Conservation (phyloP, 306 rosid genomes). For the Abrus precatorius region DNA sequence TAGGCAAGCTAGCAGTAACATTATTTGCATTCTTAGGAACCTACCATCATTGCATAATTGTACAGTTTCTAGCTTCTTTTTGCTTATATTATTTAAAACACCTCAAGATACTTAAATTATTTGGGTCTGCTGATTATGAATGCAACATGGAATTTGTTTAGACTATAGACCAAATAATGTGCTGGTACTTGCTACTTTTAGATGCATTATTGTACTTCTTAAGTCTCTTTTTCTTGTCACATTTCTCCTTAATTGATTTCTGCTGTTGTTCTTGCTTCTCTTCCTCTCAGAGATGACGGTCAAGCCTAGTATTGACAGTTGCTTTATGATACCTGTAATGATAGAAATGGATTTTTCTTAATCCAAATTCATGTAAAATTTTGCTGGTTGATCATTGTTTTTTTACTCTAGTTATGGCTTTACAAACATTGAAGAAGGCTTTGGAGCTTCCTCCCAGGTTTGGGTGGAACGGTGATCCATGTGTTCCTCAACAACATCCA, state of each 20-base stretch:
- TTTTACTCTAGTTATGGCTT: conserved; percentile 78
- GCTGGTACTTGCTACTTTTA: conserved; percentile 38
- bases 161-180: conserved; percentile 29
- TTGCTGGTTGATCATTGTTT: conserved; percentile 45
- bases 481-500: conserved; percentile 98
- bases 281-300: background rate
- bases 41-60: conserved; percentile 19
- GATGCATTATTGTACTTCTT: conserved; percentile 46
- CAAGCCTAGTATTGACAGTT: conserved; percentile 25
- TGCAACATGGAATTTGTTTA: conserved; percentile 33
- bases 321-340: conserved; percentile 14
- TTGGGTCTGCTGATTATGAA: conserved; percentile 27
- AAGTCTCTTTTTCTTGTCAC: conserved; percentile 17
- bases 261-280: conserved; percentile 30
- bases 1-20: conserved; percentile 33
- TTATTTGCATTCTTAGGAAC: conserved; percentile 19
- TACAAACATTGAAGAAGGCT: conserved; percentile 75
- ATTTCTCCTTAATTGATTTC: conserved; percentile 20
- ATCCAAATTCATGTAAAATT: conserved; percentile 32
- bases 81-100: conserved; percentile 14
- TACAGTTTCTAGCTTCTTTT: conserved; percentile 30
- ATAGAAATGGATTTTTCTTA: background rate
- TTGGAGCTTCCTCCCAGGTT: conserved; percentile 91
- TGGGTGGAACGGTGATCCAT: conserved; percentile 99
- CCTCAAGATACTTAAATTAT: conserved; percentile 18